Evolutionary conservation across 2,329 filamentous ascomycete species (phyloP), one percentile per base, ranked within the genome.

Genomic region (Colletotrichum sp.): DNA sequence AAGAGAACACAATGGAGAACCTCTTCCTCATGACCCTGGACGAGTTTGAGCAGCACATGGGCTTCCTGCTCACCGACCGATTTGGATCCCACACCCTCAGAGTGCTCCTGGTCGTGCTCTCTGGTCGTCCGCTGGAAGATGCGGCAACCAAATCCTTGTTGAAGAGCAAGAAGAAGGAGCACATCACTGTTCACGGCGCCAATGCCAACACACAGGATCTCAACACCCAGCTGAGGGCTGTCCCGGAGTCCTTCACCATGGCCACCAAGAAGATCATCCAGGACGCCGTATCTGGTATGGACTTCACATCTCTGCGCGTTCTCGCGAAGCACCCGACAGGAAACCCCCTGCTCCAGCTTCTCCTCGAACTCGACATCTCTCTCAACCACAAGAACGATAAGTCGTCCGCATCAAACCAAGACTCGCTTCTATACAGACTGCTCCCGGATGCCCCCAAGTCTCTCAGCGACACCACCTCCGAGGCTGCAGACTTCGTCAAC

Each of bases 61-160:
- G 94, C 26, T 97, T 93, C 81, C 88, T 99, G 10, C 90, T 99
- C 81, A 98, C 95, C 2, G 95, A 99, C 83, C 86, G 87, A 64
- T 99, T 98, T 82, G 97, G 96, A 7, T 99, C 97, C 0, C 97
- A 99, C 82, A 94, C 95, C 0, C 89, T 99, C 59, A 92, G 97
- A 64, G 95, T 98, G 0, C 89, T 99, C 10, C 88, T 99, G 2
- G 88, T 98, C 5, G 93, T 99, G 2, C 88, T 99, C 7, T 95
- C 96, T 1, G 97, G 97, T 8, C 91, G 95, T 76, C 93, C 96
- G 0, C 87, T 98, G 7, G 92, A 95, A 74, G 92, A 94, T 73
- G 86, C 90, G 0, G 90, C 93, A 1, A 92, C 90, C 28, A 93
- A 93, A 83, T 93, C 93, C 2, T 87, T 98, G n/a, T 86, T 98